Evolutionary conservation across 805 yeast species (phyloP), one percentile per base, ranked within the genome.

Genomic region (Tetrapisispora namnaoensis): DNA sequence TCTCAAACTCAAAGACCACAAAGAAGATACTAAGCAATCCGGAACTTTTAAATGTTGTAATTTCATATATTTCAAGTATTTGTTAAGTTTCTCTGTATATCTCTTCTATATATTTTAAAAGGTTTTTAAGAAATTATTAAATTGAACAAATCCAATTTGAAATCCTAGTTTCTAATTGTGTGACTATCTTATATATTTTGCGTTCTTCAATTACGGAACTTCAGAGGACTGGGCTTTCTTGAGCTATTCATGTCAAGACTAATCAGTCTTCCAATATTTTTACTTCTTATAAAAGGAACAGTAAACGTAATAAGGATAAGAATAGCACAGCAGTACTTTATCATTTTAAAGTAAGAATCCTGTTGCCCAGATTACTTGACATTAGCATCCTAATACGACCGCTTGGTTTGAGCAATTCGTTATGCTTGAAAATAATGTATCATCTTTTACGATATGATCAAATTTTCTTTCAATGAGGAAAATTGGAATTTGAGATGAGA

Each of bases 1-100:
- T 86, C 91, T 72, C 89, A 93, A 73, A 74, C 76, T 69, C 73
- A 78, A 71, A 74, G 78, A 71, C 79, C 77, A 70, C 76, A 79
- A 70, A 76, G 80, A 70, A 70, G 73, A 65, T 62, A 62, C 68
- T 55, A 61, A 55, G 39, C 48, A 18, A 11, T 22, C 17, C 18
- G 5, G 27, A n/a, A 30, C 18, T 24, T 30, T 17, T 18, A 8
- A 41, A 41, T 17, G 7, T 41, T 30, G n/a, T 41, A 13, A 20
- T 30, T 42, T 21, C 44, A 30, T 32, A 16, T 27, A 42, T 42
- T 42, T 21, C 30, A 42, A 27, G 8, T 17, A 18, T 11, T 27
- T 16, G n/a, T 35, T 36, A 27, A 43, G 27, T 43, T 30, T 35
- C 16, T 42, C 34, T 36, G 37, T 43, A 21, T 43, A 35, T 24